Evolutionary conservation across 2,329 filamentous ascomycete genomes (phyloP).

Genomic region (Sclerotinia borealis): DNA sequence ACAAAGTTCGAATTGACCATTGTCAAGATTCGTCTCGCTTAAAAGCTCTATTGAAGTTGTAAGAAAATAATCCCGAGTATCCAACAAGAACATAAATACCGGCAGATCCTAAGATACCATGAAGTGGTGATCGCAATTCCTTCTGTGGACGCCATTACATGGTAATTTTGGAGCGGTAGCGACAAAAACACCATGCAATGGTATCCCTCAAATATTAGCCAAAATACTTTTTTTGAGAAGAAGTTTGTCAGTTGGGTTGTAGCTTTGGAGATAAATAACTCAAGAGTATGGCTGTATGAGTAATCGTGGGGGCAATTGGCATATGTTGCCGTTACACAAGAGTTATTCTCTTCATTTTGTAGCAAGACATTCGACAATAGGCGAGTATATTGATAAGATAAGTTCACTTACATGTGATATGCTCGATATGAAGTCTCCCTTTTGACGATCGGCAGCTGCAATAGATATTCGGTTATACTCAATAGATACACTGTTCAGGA

Average conservation of each 20-base stretch:
- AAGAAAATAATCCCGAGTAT: background rate
- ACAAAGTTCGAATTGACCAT: conserved; percentile 11
- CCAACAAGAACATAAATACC: conserved; percentile 28
- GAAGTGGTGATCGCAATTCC: conserved; percentile 52
- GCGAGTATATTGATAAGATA: background rate
- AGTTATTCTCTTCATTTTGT: background rate
- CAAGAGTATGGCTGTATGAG: background rate
- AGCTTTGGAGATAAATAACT: background rate
- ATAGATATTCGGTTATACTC: conserved; percentile 38
- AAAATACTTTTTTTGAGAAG: too few species aligned
- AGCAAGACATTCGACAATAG: background rate
- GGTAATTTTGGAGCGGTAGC: too few species aligned
- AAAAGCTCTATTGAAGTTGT: conserved; percentile 6
- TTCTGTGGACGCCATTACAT: too few species aligned
- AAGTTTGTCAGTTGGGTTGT: background rate
- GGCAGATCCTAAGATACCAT: conserved; percentile 48
- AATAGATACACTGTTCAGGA: conserved; percentile 29
- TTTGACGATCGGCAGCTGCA: conserved; percentile 41
- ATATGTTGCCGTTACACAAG: too few species aligned
- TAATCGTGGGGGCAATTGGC: too few species aligned
- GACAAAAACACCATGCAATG: background rate
- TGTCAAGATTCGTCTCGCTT: background rate
- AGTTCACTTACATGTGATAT: conserved; percentile 42
- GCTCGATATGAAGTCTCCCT: conserved; percentile 50
- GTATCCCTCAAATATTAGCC: too few species aligned